Percentiles rank a stretch among this genome's conserved stretches.
These are phyloP conservation scores for Hygrocybe punicea DNA, from an alignment of 768 basidiomycete genomes.

Conservation along the genomic window DNA sequence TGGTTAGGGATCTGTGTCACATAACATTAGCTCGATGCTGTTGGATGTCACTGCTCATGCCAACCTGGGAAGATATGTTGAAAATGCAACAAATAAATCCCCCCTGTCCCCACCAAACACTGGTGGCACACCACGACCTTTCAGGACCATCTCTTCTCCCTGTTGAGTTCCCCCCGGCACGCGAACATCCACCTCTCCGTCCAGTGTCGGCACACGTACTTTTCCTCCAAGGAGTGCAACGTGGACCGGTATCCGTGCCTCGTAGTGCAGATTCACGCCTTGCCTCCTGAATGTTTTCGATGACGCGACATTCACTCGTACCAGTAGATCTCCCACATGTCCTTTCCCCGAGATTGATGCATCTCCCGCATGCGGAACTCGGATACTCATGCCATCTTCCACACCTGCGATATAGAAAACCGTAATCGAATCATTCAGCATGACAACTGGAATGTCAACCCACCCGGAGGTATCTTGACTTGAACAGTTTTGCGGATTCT, in stretches of 20 bases:
- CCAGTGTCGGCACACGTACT: conserved; percentile 89
- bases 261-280: conserved; percentile 87
- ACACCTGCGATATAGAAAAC: conserved; percentile 52
- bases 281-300: conserved; percentile 88
- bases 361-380: conserved; percentile 78
- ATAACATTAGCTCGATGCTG: background rate
- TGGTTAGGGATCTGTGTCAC: conserved; percentile 44
- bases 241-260: conserved; percentile 86
- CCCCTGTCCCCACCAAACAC: conserved; percentile 62
- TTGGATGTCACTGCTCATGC: conserved; percentile 21
- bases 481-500: conserved; percentile 72
- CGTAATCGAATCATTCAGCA: background rate
- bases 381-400: conserved; percentile 92
- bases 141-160: conserved; percentile 95
- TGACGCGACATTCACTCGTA: conserved; percentile 78
- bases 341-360: conserved; percentile 79
- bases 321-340: conserved; percentile 75
- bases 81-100: conserved; percentile 87
- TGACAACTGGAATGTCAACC: conserved; percentile 26
- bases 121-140: conserved; percentile 74
- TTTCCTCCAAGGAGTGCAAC: conserved; percentile 89
- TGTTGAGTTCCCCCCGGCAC: conserved; percentile 92
- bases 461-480: conserved; percentile 83
- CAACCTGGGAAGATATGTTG: conserved; percentile 85
- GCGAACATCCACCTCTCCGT: conserved; percentile 92